A percentile compares a stretch with the other conserved stretches of the same genome.
phyloP scores from a whole-genome alignment of 352 stramenopile species.

The Phytophthora ramorum region DNA sequence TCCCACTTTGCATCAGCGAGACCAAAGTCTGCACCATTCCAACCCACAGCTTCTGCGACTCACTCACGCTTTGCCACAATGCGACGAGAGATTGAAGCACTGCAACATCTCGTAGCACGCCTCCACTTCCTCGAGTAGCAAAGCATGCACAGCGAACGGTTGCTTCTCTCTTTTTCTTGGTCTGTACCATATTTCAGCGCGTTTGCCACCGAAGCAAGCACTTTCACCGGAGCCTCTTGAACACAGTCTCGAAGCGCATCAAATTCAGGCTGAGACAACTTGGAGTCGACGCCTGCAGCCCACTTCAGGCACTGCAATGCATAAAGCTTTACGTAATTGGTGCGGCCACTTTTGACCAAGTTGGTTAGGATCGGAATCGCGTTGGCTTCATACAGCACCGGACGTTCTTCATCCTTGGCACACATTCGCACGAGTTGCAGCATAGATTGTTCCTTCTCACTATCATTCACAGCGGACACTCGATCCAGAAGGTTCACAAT shows the following conservation, averaged over 20 bases:
- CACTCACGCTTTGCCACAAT: neutral
- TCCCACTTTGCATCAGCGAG: neutral
- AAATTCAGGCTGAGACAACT: neutral
- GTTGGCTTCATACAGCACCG: slow-evolving; percentile 12
- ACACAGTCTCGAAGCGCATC: slow-evolving; percentile 3
- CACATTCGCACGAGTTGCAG: slow-evolving; percentile 1
- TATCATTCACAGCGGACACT: neutral
- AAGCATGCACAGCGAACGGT: slow-evolving; percentile 1
- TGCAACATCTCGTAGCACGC: neutral
- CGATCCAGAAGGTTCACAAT: slow-evolving; percentile 9
- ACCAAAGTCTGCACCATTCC: slow-evolving; percentile 8
- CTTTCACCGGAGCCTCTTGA: neutral
- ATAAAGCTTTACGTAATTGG: slow-evolving; percentile 3
- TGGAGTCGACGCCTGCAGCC: neutral
- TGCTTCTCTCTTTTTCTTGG: slow-evolving; percentile 9
- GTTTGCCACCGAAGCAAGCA: neutral
- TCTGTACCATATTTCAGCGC: slow-evolving; percentile 3
- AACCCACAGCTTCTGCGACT: slow-evolving; percentile 7
- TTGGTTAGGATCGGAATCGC: neutral
- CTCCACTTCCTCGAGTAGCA: neutral
- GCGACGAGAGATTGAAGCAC: neutral
- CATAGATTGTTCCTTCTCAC: slow-evolving; percentile 4
- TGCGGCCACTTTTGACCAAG: slow-evolving; percentile 1
- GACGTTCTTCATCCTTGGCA: slow-evolving; percentile 2
- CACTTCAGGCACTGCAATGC: slow-evolving; percentile 15